Percentiles rank a stretch among this genome's conserved stretches.
Conservation (phyloP, 306 rosid genomes). For the Ormosia emarginata region DNA sequence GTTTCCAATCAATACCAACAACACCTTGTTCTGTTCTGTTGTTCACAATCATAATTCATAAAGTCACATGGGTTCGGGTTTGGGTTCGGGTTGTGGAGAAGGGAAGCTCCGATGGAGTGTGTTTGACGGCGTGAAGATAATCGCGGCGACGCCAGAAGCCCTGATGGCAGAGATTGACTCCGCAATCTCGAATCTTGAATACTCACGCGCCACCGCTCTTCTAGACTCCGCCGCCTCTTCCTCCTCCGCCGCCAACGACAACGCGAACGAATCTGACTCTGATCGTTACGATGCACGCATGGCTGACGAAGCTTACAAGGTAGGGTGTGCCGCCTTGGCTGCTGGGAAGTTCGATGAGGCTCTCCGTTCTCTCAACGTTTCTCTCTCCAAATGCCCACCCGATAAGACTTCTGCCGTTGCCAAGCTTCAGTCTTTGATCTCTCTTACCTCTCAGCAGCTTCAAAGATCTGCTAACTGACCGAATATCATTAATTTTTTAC, state of each 20-base stretch:
- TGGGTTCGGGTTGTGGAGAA: slow-evolving; percentile 34
- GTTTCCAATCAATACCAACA: too few relatives aligned
- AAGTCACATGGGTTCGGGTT: background rate
- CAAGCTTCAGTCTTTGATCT: slow-evolving; percentile 68
- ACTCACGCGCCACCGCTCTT: slow-evolving; percentile 52
- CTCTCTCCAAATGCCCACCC: slow-evolving; percentile 77
- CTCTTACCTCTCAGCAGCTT: slow-evolving; percentile 74
- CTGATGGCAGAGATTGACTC: slow-evolving; percentile 74
- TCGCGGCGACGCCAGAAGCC: slow-evolving; percentile 72
- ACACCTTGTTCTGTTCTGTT: too few relatives aligned
- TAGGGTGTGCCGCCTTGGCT: slow-evolving; percentile 81
- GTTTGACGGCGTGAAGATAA: slow-evolving; percentile 61
- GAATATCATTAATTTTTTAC: background rate
- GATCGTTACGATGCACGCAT: slow-evolving; percentile 45
- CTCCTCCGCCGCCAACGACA: background rate
- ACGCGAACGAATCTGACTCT: background rate
- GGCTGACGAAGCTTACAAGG: slow-evolving; percentile 82
- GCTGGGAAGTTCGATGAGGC: slow-evolving; percentile 77
- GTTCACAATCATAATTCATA: background rate
- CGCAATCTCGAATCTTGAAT: slow-evolving; percentile 74
- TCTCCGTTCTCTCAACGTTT: slow-evolving; percentile 49
- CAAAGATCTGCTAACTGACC: slow-evolving; percentile 34
- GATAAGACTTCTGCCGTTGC: slow-evolving; percentile 60
- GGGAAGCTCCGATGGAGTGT: slow-evolving; percentile 54
- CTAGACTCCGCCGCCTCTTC: slow-evolving; percentile 26